Evolutionary conservation across 108 stramenopile species (phyloP).

Genomic region (Ochromonas danica): DNA sequence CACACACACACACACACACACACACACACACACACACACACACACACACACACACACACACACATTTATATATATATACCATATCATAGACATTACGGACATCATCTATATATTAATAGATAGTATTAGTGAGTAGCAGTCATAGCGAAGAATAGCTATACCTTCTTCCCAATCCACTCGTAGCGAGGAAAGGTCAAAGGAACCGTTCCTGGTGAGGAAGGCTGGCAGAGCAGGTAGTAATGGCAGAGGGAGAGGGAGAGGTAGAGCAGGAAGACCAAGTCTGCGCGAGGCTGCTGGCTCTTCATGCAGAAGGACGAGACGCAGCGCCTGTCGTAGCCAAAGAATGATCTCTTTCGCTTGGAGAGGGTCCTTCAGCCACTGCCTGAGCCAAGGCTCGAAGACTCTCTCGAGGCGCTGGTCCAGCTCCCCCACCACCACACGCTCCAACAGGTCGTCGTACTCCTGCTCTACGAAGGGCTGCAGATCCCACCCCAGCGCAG

Average conservation of each 20-base stretch:
- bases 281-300: too few relatives aligned
- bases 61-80: background rate
- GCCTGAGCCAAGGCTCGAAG: background rate
- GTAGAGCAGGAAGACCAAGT: too few relatives aligned
- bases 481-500: background rate
- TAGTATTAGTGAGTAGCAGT: background rate
- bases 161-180: too few relatives aligned
- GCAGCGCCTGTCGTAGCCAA: too few relatives aligned
- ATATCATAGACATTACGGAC: background rate
- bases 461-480: background rate
- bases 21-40: background rate
- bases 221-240: too few relatives aligned
- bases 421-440: too few relatives aligned
- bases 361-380: background rate
- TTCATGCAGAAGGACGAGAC: too few relatives aligned
- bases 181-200: too few relatives aligned
- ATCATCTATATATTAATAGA: background rate
- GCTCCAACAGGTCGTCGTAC: too few relatives aligned
- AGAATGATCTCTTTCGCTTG: background rate
- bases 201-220: too few relatives aligned
- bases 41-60: background rate
- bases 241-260: too few relatives aligned
- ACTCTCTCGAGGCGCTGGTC: too few relatives aligned
- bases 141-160: background rate
- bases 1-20: background rate